Evolutionary conservation across 78 protist genomes (phyloP).

Genomic region (Diacronema lutheri): DNA sequence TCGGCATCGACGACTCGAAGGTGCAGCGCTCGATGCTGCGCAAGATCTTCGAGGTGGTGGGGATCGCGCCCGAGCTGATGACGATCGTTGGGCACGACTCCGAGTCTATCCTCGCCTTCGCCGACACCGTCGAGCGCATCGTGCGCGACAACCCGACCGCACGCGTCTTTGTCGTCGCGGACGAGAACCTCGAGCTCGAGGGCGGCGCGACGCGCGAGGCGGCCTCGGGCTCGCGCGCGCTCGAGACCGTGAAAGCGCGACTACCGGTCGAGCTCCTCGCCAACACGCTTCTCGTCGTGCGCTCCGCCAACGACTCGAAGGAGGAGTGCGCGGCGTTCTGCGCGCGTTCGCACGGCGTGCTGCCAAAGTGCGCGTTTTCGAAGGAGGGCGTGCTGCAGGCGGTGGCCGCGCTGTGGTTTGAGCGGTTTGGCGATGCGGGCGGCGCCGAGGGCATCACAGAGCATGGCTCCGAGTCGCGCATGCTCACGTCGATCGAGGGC

Average conservation of each 20-base stretch:
- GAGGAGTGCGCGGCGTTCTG: not conserved
- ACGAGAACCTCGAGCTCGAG: not conserved
- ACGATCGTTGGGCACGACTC: not conserved
- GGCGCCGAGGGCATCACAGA: too few relatives aligned
- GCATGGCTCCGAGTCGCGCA: too few relatives aligned
- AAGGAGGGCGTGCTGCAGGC: not conserved
- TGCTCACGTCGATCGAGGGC: too few relatives aligned
- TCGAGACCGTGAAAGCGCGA: not conserved
- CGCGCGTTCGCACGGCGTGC: not conserved
- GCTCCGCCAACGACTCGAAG: not conserved
- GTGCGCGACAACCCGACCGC: not conserved
- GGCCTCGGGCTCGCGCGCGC: not conserved
- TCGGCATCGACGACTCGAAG: not conserved
- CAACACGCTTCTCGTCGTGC: not conserved
- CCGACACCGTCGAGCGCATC: not conserved
- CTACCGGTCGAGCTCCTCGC: not conserved
- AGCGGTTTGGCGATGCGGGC: not conserved
- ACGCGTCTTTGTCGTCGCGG: not conserved
- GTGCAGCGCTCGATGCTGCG: not conserved
- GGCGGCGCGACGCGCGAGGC: not conserved
- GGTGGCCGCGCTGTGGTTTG: not conserved
- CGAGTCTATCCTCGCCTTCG: not conserved
- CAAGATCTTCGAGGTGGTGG: not conserved
- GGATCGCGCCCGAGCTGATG: not conserved
- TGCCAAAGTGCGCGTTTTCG: not conserved